Evolutionary conservation across 140 eudicot genomes (phyloP), one percentile per base, ranked within the genome.

Genomic region (Stevia rebaudiana): DNA sequence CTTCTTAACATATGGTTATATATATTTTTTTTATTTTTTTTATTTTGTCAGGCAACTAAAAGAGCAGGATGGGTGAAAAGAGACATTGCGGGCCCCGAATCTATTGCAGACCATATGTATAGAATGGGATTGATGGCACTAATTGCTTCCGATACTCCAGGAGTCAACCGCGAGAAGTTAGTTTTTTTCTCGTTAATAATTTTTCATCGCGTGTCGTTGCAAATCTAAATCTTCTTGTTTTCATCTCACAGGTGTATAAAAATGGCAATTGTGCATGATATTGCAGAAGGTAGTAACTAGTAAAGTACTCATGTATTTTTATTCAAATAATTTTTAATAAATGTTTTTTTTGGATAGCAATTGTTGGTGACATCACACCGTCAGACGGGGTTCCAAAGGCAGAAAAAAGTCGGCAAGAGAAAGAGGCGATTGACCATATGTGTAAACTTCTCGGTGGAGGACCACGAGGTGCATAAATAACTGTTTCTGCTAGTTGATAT

Each of bases 361-460:
- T 91, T 80, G 98, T 91, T 75, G 98, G 98, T 5, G 98, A 91
- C 74, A 91, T 91, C 64, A 84, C 98, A 69, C 98, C 96, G 55
- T 48, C 82, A 15, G 98, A 91, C 77, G 96, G 96, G 67, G 69
- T 91, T 19, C 86, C 98, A 8, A 91, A 91, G 83, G 53, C 35
- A 39, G 98, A 91, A 75, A 91, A 91, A 83, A 87, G 81, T 71
- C 80, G 98, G 39, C 72, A 61, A 41, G 98, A 91, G 80, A 78
- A 74, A 74, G 98, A 87, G 87, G 98, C 98, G 46, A 66, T 91
- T 9, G 84, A 87, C 51, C 66, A 80, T 21, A 90, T 90, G 96
- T 87, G 98, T 68, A 82, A 84, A 76, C 79, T 91, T 22, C 92
- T 91, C 58, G 98, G 98, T 44, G 98, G 89, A 39, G 98, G 98